phyloP scores from a whole-genome alignment of 2,329 filamentous ascomycete genomes.

The Zasmidium citrigriseum region DNA sequence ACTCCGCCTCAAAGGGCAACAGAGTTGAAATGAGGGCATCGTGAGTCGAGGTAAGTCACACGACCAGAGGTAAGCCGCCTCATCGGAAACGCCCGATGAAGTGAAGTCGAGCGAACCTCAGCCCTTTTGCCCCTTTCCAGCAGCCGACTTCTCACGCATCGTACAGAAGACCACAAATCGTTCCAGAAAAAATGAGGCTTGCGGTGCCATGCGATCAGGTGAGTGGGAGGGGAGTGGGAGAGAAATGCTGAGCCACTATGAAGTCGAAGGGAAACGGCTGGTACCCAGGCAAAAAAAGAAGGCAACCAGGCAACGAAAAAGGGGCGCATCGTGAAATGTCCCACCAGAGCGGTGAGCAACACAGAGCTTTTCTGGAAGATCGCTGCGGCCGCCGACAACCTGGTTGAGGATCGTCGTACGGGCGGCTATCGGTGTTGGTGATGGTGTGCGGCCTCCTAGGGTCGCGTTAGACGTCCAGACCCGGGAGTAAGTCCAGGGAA shows the following conservation, averaged over 20 bases:
- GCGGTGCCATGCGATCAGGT: not conserved
- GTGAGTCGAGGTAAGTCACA: too few relatives aligned
- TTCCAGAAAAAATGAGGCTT: too few relatives aligned
- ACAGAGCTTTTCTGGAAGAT: not conserved
- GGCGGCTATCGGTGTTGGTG: not conserved
- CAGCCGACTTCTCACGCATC: not conserved
- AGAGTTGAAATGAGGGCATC: too few relatives aligned
- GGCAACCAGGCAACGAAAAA: not conserved
- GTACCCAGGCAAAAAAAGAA: not conserved
- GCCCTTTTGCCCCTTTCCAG: not conserved
- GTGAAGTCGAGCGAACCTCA: not conserved
- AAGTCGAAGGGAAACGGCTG: not conserved
- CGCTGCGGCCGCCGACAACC: not conserved
- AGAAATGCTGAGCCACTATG: not conserved
- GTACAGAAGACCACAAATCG: too few relatives aligned
- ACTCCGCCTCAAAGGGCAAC: too few relatives aligned
- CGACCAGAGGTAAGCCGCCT: too few relatives aligned
- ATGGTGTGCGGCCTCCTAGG: too few relatives aligned
- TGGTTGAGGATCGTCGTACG: not conserved
- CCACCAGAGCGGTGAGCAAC: not conserved
- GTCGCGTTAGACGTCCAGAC: too few relatives aligned
- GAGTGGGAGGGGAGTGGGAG: too few relatives aligned
- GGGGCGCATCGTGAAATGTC: not conserved
- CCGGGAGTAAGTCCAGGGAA: too few relatives aligned
- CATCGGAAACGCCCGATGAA: not conserved